Conservation (phyloP, 176 grass and related monocot genomes). For the Phragmites australis region DNA sequence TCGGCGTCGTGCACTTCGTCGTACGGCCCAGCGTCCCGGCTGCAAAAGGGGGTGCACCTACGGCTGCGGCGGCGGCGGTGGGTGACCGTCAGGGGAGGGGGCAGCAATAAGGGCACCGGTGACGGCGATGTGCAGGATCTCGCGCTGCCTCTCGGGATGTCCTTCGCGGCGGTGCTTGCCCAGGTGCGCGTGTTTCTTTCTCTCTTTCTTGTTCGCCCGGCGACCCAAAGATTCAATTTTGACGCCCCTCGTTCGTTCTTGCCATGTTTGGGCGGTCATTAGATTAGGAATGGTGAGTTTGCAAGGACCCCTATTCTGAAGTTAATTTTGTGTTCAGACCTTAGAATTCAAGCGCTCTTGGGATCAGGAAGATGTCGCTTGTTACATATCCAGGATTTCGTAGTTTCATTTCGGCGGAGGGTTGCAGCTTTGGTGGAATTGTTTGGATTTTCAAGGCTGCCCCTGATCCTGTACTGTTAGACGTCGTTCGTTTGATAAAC, state of each 20-base stretch:
- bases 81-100: background rate
- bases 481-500: background rate
- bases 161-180: slow-evolving; percentile 73
- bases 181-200: slow-evolving; percentile 32
- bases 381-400: background rate
- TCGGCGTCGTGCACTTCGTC: slow-evolving; percentile 29
- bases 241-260: background rate
- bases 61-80: slow-evolving; percentile 10
- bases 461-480: background rate
- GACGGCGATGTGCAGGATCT: slow-evolving; percentile 49
- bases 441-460: background rate
- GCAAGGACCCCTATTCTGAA: background rate
- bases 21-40: slow-evolving; percentile 6
- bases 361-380: background rate
- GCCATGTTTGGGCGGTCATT: background rate
- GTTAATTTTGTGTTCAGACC: slow-evolving; percentile 1
- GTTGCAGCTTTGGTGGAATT: background rate
- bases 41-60: slow-evolving; percentile 42
- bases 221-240: slow-evolving; percentile 34
- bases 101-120: background rate
- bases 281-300: background rate
- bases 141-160: slow-evolving; percentile 67
- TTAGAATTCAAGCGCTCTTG: background rate
- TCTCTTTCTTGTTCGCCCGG: background rate
- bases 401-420: background rate